Evolutionary conservation across 2,329 filamentous ascomycete species (phyloP).

Genomic region (Fusarium brachygibbosum): DNA sequence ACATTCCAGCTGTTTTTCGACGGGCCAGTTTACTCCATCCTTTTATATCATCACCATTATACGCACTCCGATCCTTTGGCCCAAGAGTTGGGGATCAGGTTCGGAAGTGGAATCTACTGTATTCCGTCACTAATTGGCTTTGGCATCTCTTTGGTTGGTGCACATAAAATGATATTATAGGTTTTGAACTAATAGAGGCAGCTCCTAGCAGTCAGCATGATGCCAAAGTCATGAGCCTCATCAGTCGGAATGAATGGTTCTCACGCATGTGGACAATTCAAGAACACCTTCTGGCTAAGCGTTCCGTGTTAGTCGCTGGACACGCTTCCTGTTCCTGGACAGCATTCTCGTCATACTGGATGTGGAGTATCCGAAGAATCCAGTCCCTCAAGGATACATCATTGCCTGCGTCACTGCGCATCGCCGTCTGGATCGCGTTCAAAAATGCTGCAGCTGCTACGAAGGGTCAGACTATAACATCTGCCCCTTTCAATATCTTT

Average conservation of each 20-base stretch:
- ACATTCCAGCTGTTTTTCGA: conserved; percentile 24
- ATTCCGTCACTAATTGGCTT: conserved; percentile 28
- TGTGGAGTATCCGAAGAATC: conserved; percentile 32
- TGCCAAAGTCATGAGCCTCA: conserved; percentile 22
- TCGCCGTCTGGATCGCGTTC: conserved; percentile 30
- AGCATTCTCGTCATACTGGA: conserved; percentile 34
- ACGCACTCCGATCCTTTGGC: conserved; percentile 24
- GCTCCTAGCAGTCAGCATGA: conserved; percentile 20
- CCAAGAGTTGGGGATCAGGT: conserved; percentile 30
- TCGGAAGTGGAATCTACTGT: conserved; percentile 34
- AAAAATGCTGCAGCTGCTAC: conserved; percentile 25
- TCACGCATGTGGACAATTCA: conserved; percentile 41
- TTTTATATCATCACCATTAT: conserved; percentile 31
- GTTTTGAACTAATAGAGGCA: background rate
- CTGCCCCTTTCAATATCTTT: conserved; percentile 26
- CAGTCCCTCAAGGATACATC: conserved; percentile 17
- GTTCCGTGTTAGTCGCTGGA: conserved; percentile 22
- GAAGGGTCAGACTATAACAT: conserved; percentile 14
- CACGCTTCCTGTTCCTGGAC: conserved; percentile 27
- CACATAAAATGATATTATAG: background rate
- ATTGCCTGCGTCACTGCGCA: conserved; percentile 22
- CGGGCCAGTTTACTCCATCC: conserved; percentile 54
- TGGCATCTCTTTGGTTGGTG: conserved; percentile 26
- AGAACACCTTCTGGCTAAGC: conserved; percentile 32
- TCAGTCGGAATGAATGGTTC: conserved; percentile 39